phyloP scores from a whole-genome alignment of 2,329 filamentous ascomycete genomes.

The Plenodomus biglobosus region DNA sequence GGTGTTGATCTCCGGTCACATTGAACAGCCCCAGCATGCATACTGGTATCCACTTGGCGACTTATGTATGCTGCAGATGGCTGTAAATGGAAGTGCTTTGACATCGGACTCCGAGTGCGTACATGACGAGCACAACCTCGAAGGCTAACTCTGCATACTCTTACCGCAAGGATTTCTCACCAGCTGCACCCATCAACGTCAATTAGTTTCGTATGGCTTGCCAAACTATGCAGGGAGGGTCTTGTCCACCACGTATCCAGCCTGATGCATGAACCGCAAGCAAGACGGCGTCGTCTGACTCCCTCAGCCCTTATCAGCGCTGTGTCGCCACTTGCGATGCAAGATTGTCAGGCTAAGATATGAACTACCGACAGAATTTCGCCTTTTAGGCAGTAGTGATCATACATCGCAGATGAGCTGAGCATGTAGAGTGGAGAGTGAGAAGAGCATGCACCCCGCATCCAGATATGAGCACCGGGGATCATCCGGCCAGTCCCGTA shows the following conservation, averaged over 20 bases:
- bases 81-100: too few species aligned
- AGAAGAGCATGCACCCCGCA: slow-evolving; percentile 26
- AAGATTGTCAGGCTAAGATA: neutral
- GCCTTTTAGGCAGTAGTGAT: neutral
- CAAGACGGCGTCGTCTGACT: slow-evolving; percentile 7
- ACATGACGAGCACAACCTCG: too few species aligned
- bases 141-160: too few species aligned
- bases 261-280: slow-evolving; percentile 6
- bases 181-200: too few species aligned
- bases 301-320: slow-evolving; percentile 2
- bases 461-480: slow-evolving; percentile 14
- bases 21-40: neutral
- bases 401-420: neutral
- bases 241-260: slow-evolving; percentile 2
- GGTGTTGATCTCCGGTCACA: slow-evolving; percentile 12
- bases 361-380: neutral
- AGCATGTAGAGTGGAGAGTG: too few species aligned
- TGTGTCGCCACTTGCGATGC: neutral
- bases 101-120: too few species aligned
- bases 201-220: too few species aligned
- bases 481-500: slow-evolving; percentile 31
- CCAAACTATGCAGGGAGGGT: too few species aligned
- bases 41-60: neutral
- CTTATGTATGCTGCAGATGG: neutral
- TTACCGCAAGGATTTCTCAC: too few species aligned